Percentiles rank a stretch among this genome's conserved stretches.
Evolutionary conservation across 306 rosid genomes (phyloP).

Genomic region (Malus asiatica): DNA sequence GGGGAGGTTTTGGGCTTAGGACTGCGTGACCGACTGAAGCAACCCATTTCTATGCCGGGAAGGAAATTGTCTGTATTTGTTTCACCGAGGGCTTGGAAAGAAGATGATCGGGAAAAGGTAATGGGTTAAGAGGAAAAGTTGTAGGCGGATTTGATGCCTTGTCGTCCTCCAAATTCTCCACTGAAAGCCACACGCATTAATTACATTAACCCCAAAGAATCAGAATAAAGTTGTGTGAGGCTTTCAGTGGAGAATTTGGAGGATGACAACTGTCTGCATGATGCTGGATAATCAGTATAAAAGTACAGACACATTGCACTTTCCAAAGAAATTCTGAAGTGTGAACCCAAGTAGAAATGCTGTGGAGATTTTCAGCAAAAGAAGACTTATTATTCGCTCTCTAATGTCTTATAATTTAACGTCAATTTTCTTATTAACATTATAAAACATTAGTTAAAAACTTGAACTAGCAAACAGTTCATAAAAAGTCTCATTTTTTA

Average conservation of each 20-base stretch:
- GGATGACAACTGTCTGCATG: constrained; percentile 8
- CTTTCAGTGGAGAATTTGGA: constrained; percentile 55
- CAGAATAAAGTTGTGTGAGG: neutral
- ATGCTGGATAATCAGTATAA: neutral
- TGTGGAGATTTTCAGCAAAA: no score
- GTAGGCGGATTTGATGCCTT: constrained; percentile 15
- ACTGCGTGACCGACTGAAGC: constrained; percentile 47
- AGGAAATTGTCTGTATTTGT: neutral
- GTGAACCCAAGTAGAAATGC: neutral
- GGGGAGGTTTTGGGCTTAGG: constrained; percentile 35
- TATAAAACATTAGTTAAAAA: no score
- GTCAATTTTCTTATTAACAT: no score
- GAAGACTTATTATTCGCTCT: no score
- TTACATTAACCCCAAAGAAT: no score
- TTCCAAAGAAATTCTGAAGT: neutral
- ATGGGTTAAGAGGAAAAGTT: constrained; percentile 10
- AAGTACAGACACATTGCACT: neutral
- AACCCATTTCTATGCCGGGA: constrained; percentile 35
- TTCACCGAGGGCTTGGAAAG: neutral
- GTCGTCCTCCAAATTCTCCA: no score
- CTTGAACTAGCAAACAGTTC: no score
- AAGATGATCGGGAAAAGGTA: neutral
- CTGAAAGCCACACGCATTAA: no score
- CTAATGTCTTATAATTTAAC: no score
- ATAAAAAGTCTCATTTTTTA: no score